Conservation (phyloP, 306 rosid species). For the Cicer yamashitae region DNA sequence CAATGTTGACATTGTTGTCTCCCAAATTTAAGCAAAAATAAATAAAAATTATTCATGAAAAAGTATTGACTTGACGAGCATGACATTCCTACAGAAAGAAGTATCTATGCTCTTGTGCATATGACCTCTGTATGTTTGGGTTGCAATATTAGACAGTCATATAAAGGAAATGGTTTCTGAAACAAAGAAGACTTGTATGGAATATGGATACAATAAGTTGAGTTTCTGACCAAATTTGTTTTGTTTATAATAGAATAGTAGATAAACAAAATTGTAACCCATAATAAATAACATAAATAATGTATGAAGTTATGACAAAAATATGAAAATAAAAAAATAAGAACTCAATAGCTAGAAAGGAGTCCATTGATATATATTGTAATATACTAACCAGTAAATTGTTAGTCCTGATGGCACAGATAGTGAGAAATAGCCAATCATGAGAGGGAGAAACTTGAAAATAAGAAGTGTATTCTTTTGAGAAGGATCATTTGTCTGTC, state of each 20-base stretch:
- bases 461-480: conserved; percentile 90
- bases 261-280: conserved; percentile 15
- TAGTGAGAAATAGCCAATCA: conserved; percentile 98
- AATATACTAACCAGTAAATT: conserved; percentile 93
- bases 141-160: conserved; percentile 16
- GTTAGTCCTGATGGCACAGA: conserved; percentile 98
- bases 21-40: conserved; percentile 9
- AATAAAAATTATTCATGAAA: neutral
- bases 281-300: conserved; percentile 29
- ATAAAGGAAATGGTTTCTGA: conserved; percentile 21
- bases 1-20: conserved; percentile 4
- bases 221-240: conserved; percentile 35
- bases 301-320: conserved; percentile 26
- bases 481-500: conserved; percentile 88
- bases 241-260: conserved; percentile 25
- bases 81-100: conserved; percentile 30
- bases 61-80: conserved; percentile 34
- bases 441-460: conserved; percentile 98
- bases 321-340: neutral
- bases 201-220: neutral
- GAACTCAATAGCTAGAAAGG: conserved; percentile 14
- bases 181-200: neutral
- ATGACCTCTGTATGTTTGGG: conserved; percentile 18
- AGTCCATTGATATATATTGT: conserved; percentile 26
- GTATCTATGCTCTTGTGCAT: neutral